These are phyloP conservation scores for Ulota crispa DNA, from an alignment of 225 moss, liverwort and hornwort genomes.

Conservation along the genomic window DNA sequence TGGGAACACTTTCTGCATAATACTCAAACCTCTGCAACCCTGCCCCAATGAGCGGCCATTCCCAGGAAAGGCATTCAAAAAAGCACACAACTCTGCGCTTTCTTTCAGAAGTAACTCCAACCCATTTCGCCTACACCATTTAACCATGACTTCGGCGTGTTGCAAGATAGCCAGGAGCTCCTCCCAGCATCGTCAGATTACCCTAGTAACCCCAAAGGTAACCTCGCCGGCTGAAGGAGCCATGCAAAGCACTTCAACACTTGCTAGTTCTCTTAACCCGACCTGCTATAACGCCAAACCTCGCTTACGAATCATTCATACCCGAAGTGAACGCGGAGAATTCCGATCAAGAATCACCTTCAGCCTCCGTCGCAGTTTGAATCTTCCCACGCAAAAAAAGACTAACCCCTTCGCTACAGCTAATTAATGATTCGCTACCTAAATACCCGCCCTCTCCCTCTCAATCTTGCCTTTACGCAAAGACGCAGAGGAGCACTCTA, in stretches of 20 bases:
- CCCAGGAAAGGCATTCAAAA: background rate
- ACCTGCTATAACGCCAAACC: background rate
- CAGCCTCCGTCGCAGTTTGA: background rate
- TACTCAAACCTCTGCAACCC: background rate
- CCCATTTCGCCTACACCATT: background rate
- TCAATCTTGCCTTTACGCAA: background rate
- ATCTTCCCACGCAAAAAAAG: background rate
- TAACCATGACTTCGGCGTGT: background rate
- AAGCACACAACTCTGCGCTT: background rate
- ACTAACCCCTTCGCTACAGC: background rate
- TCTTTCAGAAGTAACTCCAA: background rate
- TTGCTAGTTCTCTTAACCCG: background rate
- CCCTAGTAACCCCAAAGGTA: background rate
- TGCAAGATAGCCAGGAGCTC: background rate
- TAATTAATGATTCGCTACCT: background rate
- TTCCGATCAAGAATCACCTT: background rate
- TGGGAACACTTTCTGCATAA: background rate
- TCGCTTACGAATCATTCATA: background rate
- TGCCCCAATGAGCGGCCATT: background rate
- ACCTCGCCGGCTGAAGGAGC: background rate
- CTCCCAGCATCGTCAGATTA: background rate
- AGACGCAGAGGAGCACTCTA: too few relatives aligned
- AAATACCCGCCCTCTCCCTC: background rate
- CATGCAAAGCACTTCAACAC: background rate
- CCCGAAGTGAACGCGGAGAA: background rate